Evolutionary conservation across 192 early-diverging fungal genomes (phyloP).

Genomic region (Backusella macrospora): DNA sequence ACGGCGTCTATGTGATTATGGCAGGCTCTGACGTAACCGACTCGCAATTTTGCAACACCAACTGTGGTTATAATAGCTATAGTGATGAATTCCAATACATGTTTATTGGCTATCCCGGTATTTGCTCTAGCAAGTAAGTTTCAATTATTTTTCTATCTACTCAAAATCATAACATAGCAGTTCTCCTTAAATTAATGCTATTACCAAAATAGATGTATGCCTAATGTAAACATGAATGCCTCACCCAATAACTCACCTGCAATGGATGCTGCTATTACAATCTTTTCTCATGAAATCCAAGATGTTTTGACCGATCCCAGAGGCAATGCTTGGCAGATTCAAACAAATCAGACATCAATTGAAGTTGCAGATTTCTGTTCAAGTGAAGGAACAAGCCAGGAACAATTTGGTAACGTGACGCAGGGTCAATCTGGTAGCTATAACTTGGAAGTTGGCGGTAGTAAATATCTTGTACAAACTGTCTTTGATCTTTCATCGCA

Average conservation of each 20-base stretch:
- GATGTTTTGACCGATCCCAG: conserved; percentile 43
- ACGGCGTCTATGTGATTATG: conserved; percentile 42
- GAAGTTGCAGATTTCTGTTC: conserved; percentile 39
- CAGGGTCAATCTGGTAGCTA: conserved; percentile 27
- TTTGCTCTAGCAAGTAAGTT: conserved; percentile 27
- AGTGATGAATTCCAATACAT: conserved; percentile 40
- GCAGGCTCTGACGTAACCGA: conserved; percentile 32
- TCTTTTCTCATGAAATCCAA: conserved; percentile 43
- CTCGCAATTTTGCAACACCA: conserved; percentile 29
- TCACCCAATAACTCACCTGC: conserved; percentile 42
- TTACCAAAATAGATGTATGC: conserved; percentile 30
- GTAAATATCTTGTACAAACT: conserved; percentile 38
- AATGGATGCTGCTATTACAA: conserved; percentile 39
- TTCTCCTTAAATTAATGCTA: not conserved
- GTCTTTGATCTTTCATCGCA: conserved; percentile 22
- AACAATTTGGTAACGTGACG: conserved; percentile 20
- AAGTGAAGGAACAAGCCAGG: conserved; percentile 10
- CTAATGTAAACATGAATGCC: conserved; percentile 23
- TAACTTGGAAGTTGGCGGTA: conserved; percentile 27
- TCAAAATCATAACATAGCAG: too few species aligned
- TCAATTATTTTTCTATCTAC: not conserved
- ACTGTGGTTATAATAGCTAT: conserved; percentile 38
- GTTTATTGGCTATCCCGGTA: conserved; percentile 42
- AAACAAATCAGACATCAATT: conserved; percentile 12
- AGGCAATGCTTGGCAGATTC: conserved; percentile 32